Conservation (phyloP, 768 basidiomycete genomes). For the Lactarius sanguifluus region DNA sequence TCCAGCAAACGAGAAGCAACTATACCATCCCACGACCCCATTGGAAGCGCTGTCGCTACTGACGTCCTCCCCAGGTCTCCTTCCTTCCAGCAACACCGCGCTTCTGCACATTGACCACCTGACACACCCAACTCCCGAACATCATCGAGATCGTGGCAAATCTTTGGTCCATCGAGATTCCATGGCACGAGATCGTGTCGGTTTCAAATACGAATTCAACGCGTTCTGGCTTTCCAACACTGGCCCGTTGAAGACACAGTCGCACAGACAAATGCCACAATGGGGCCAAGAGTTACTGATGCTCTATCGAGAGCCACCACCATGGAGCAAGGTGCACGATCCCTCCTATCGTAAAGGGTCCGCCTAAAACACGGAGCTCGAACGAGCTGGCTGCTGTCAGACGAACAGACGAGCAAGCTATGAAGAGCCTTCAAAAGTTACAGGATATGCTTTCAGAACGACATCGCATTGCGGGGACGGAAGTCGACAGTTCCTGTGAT, state of each 20-base stretch:
- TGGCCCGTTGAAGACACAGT: not conserved
- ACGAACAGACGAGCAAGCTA: constrained; percentile 2
- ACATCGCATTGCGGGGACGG: constrained; percentile 2
- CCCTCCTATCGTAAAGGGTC: constrained; percentile 4
- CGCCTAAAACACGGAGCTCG: not conserved
- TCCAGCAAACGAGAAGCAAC: constrained; percentile 21
- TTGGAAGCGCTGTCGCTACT: constrained; percentile 23
- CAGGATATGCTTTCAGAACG: constrained; percentile 16
- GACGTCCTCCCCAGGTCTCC: constrained; percentile 5
- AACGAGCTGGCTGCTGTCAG: not conserved
- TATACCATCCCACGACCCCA: constrained; percentile 25
- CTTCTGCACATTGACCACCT: constrained; percentile 25
- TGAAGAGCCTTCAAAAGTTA: constrained; percentile 8
- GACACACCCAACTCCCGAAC: constrained; percentile 13
- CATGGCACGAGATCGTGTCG: not conserved
- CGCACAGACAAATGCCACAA: constrained; percentile 4
- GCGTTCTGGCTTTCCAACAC: not conserved
- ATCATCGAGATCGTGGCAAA: not conserved
- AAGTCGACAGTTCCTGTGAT: not conserved
- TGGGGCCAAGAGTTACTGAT: constrained; percentile 28
- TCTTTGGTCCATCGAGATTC: not conserved
- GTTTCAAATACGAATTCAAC: constrained; percentile 2
- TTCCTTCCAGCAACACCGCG: constrained; percentile 22
- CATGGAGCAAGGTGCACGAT: constrained; percentile 21
- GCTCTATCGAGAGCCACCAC: constrained; percentile 29